phyloP scores from a whole-genome alignment of 805 yeast genomes.

The Candida nemodendra region DNA sequence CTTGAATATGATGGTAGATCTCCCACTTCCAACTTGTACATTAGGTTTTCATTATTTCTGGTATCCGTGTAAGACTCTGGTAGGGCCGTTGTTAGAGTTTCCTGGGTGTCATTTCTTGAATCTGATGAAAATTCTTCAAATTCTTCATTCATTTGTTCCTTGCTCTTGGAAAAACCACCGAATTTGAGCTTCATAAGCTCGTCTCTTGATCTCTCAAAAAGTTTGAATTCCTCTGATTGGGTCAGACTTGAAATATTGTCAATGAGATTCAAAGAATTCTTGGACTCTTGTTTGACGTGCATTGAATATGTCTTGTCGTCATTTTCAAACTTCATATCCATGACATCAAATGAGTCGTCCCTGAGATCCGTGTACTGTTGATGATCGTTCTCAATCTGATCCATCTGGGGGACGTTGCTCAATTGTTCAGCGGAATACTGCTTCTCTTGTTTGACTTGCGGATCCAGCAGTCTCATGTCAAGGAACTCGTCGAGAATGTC shows the following conservation, averaged over 20 bases:
- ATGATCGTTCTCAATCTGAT: slow-evolving; percentile 7
- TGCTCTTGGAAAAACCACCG: slow-evolving; percentile 34
- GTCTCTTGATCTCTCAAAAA: slow-evolving; percentile 45
- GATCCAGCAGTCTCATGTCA: slow-evolving; percentile 51
- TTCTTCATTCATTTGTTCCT: slow-evolving; percentile 8
- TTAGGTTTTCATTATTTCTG: slow-evolving; percentile 20
- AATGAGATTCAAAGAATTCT: slow-evolving; percentile 10
- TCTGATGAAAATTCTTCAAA: slow-evolving; percentile 7
- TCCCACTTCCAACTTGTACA: slow-evolving; percentile 50
- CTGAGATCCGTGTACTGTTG: slow-evolving; percentile 4
- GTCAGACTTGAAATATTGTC: slow-evolving; percentile 3
- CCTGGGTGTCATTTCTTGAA: slow-evolving; percentile 19
- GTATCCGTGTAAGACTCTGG: slow-evolving; percentile 30
- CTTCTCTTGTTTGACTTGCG: slow-evolving; percentile 6
- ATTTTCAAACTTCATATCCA: background rate
- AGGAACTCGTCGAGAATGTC: slow-evolving; percentile 58
- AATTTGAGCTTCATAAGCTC: slow-evolving; percentile 53
- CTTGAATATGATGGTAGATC: slow-evolving; percentile 80
- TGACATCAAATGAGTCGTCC: background rate
- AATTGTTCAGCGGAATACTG: slow-evolving; percentile 16
- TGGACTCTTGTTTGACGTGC: slow-evolving; percentile 15
- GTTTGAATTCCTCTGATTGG: slow-evolving; percentile 26
- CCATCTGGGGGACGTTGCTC: slow-evolving; percentile 13
- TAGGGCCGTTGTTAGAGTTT: slow-evolving; percentile 26
- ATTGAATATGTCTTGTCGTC: background rate